A percentile compares a stretch with the other conserved stretches of the same genome.
These are phyloP conservation scores for Delitschia confertaspora DNA, from an alignment of 495 filamentous ascomycete genomes.

Conservation along the genomic window DNA sequence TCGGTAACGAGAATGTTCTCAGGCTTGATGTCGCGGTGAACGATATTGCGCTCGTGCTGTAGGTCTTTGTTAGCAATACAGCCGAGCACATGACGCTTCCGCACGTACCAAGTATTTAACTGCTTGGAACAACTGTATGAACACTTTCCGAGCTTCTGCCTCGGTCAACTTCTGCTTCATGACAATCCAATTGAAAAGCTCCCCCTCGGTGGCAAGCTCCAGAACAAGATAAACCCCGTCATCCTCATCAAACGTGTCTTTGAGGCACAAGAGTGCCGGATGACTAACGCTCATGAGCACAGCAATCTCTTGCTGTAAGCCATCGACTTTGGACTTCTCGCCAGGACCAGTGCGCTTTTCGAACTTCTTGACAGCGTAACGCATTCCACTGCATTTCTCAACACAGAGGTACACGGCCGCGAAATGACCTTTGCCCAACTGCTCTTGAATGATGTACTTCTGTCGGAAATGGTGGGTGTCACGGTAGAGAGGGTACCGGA, in stretches of 20 bases:
- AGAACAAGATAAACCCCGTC: constrained; percentile 87
- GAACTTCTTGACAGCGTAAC: constrained; percentile 91
- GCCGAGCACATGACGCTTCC: background rate
- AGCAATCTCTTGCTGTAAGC: constrained; percentile 89
- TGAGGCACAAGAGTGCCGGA: constrained; percentile 87
- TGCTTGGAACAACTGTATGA: constrained; percentile 84
- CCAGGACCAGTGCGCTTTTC: constrained; percentile 69
- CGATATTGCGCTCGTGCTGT: constrained; percentile 94
- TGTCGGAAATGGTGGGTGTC: constrained; percentile 70
- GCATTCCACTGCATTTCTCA: constrained; percentile 70
- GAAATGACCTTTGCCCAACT: constrained; percentile 94
- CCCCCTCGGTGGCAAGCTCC: constrained; percentile 84
- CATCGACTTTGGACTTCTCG: constrained; percentile 71
- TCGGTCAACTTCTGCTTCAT: constrained; percentile 81
- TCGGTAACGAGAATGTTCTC: constrained; percentile 93
- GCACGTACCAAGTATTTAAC: constrained; percentile 80
- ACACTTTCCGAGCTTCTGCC: constrained; percentile 72
- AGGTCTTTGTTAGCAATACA: constrained; percentile 24
- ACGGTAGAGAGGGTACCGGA: constrained; percentile 73
- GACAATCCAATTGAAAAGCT: constrained; percentile 91
- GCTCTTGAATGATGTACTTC: constrained; percentile 74
- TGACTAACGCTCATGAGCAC: constrained; percentile 94
- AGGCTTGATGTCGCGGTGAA: constrained; percentile 97
- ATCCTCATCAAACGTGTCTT: constrained; percentile 87
- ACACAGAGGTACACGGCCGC: constrained; percentile 88